Evolutionary conservation across 2,329 filamentous ascomycete species (phyloP).

Genomic region (Pestalotiopsis fici): DNA sequence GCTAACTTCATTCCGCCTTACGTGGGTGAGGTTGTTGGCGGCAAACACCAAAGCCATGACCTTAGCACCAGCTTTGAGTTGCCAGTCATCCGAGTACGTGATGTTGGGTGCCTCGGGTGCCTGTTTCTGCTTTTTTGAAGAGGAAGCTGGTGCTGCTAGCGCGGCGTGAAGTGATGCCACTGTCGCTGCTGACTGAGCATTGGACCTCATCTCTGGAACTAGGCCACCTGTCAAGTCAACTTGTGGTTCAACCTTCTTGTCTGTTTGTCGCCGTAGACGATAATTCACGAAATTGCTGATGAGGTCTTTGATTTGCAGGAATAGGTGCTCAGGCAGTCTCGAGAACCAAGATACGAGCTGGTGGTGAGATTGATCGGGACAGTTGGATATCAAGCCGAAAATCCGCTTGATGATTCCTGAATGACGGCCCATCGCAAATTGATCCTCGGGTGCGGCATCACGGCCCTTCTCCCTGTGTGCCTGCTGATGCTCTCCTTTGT

Average conservation of each 20-base stretch:
- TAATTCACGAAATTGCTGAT: slow-evolving; percentile 80
- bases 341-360: slow-evolving; percentile 79
- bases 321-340: slow-evolving; percentile 65
- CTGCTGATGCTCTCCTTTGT: slow-evolving; percentile 40
- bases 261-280: slow-evolving; percentile 70
- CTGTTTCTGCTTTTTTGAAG: slow-evolving; percentile 54
- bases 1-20: slow-evolving; percentile 34
- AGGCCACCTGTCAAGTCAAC: slow-evolving; percentile 66
- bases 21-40: slow-evolving; percentile 65
- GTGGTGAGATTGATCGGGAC: slow-evolving; percentile 74
- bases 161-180: slow-evolving; percentile 77
- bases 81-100: slow-evolving; percentile 81
- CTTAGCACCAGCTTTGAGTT: slow-evolving; percentile 77
- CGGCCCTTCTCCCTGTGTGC: slow-evolving; percentile 19
- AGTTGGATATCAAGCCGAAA: slow-evolving; percentile 76
- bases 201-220: slow-evolving; percentile 68
- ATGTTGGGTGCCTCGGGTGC: slow-evolving; percentile 54
- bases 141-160: slow-evolving; percentile 54
- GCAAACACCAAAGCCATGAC: slow-evolving; percentile 81
- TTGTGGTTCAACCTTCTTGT: slow-evolving; percentile 61
- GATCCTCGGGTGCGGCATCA: not conserved
- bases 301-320: slow-evolving; percentile 75
- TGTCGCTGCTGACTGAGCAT: slow-evolving; percentile 58
- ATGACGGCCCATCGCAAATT: slow-evolving; percentile 64
- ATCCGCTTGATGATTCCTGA: slow-evolving; percentile 85